A percentile compares a stretch with the other conserved stretches of the same genome.
Evolutionary conservation across 192 early-diverging fungal genomes (phyloP).

Genomic region (Linnemannia zychae): DNA sequence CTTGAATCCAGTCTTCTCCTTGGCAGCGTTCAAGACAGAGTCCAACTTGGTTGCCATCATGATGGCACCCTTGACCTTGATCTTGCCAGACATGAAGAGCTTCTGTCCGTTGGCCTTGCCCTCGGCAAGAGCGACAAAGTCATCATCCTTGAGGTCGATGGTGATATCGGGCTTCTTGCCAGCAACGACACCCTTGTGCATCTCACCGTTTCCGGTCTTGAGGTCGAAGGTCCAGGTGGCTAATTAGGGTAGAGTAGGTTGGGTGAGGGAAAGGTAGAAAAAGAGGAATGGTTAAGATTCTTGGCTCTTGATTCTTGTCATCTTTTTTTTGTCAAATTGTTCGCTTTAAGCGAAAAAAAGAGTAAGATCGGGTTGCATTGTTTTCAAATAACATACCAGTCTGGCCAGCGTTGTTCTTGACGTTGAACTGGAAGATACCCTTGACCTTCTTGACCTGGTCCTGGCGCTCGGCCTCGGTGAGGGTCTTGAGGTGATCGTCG

Average conservation of each 20-base stretch:
- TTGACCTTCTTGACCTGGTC: conserved; percentile 81
- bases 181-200: conserved; percentile 60
- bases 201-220: conserved; percentile 67
- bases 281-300: not conserved
- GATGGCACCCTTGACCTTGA: conserved; percentile 86
- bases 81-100: conserved; percentile 91
- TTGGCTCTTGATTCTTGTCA: not conserved
- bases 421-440: conserved; percentile 89
- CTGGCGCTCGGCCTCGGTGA: conserved; percentile 71
- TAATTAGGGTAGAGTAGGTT: not conserved
- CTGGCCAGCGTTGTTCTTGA: conserved; percentile 80
- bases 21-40: conserved; percentile 71
- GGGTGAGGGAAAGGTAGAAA: not conserved
- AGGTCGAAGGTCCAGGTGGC: conserved; percentile 90
- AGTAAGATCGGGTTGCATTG: not conserved
- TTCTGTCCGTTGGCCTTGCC: conserved; percentile 93
- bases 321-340: not conserved
- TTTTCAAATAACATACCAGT: conserved; percentile 18
- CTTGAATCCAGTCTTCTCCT: conserved; percentile 58
- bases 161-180: conserved; percentile 78
- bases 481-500: conserved; percentile 66
- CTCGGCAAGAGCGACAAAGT: conserved; percentile 85
- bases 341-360: not conserved
- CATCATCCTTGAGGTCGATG: conserved; percentile 79
- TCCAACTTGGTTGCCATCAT: conserved; percentile 83